These are phyloP conservation scores for Naganishia cerealis DNA, from an alignment of 1,284 basidiomycete genomes.

Conservation along the genomic window DNA sequence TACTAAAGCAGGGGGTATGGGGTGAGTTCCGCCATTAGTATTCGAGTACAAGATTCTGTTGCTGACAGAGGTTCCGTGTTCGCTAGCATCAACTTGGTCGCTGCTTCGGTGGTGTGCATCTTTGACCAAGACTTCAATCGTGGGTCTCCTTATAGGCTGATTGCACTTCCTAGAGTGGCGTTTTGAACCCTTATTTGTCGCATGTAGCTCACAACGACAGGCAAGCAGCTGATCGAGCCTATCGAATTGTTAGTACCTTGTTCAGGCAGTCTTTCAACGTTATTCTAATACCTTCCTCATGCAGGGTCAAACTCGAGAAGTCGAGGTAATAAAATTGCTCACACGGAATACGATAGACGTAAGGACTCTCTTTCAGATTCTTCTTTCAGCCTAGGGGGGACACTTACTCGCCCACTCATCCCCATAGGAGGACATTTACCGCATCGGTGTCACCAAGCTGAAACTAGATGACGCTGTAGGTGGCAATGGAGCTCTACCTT, in stretches of 20 bases:
- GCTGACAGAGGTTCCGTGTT: constrained; percentile 16
- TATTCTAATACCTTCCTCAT: constrained; percentile 1
- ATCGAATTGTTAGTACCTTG: constrained; percentile 70
- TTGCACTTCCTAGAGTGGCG: background rate
- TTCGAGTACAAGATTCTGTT: background rate
- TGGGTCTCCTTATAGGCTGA: constrained; percentile 58
- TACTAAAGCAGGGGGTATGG: constrained; percentile 79
- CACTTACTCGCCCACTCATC: background rate
- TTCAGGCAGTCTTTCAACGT: background rate
- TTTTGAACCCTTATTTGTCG: constrained; percentile 31
- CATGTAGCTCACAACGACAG: constrained; percentile 67
- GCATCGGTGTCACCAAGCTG: constrained; percentile 84
- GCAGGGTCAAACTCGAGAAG: constrained; percentile 51
- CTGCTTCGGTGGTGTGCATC: constrained; percentile 89
- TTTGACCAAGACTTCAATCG: constrained; percentile 98
- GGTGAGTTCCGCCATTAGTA: constrained; percentile 39
- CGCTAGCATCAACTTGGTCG: constrained; percentile 80
- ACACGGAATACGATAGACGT: constrained; percentile 84
- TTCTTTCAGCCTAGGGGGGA: background rate
- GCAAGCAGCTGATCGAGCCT: constrained; percentile 95
- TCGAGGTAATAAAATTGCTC: constrained; percentile 80
- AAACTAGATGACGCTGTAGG: constrained; percentile 89
- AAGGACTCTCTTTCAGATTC: constrained; percentile 22
- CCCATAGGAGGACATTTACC: constrained; percentile 77
- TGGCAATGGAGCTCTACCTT: constrained; percentile 52